A percentile compares a stretch with the other conserved stretches of the same genome.
Conservation (phyloP, 2,329 filamentous ascomycete species). For the Cryphonectria japonica region DNA sequence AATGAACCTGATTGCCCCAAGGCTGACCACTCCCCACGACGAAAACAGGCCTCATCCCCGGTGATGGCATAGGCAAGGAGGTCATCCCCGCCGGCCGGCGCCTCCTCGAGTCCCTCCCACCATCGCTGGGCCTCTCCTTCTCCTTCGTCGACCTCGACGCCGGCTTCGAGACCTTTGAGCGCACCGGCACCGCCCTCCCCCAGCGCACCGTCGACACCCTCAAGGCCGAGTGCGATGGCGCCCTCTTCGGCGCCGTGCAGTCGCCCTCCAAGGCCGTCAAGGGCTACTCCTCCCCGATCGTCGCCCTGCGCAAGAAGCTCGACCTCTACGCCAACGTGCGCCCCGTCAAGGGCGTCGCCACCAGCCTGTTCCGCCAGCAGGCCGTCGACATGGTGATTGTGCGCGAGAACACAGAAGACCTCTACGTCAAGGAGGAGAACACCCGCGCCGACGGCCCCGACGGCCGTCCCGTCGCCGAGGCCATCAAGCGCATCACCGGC, state of each 20-base stretch:
- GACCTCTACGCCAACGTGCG: slow-evolving; percentile 97
- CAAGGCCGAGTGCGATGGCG: slow-evolving; percentile 89
- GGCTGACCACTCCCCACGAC: neutral
- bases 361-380: slow-evolving; percentile 61
- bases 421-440: slow-evolving; percentile 96
- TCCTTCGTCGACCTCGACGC: slow-evolving; percentile 92
- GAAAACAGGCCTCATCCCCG: slow-evolving; percentile 84
- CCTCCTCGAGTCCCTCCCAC: slow-evolving; percentile 87
- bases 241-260: slow-evolving; percentile 93
- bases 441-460: slow-evolving; percentile 73
- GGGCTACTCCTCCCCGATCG: slow-evolving; percentile 96
- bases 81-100: slow-evolving; percentile 94
- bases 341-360: slow-evolving; percentile 82
- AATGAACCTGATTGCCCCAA: neutral
- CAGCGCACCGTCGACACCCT: slow-evolving; percentile 90
- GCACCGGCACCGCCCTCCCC: slow-evolving; percentile 84
- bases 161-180: slow-evolving; percentile 91
- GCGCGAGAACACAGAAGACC: slow-evolving; percentile 97
- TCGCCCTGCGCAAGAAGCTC: slow-evolving; percentile 92
- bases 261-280: slow-evolving; percentile 88
- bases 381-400: slow-evolving; percentile 91
- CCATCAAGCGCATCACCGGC: slow-evolving; percentile 95
- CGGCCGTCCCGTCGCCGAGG: slow-evolving; percentile 84
- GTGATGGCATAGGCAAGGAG: slow-evolving; percentile 97
- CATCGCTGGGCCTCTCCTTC: slow-evolving; percentile 91